These are phyloP conservation scores for Rubus parviflorus DNA, from an alignment of 306 rosid species.

Conservation along the genomic window DNA sequence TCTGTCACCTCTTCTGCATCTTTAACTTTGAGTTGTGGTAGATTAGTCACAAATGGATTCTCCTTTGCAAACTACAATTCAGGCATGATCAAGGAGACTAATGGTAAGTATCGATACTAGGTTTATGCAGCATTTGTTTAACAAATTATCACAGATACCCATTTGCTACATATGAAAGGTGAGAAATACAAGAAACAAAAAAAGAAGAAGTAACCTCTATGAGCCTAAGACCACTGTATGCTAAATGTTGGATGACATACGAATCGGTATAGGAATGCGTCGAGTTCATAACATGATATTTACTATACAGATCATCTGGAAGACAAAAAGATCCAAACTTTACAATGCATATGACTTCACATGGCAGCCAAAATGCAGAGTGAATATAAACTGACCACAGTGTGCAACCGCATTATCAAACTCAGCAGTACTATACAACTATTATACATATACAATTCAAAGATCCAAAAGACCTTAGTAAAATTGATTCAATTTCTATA, in stretches of 20 bases:
- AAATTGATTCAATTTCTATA: background rate
- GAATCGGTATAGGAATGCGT: background rate
- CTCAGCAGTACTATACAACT: background rate
- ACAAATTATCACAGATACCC: too few species aligned
- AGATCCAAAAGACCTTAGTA: background rate
- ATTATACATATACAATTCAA: background rate
- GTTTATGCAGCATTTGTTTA: background rate
- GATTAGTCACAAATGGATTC: slow-evolving; percentile 20
- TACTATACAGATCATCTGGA: background rate
- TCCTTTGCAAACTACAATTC: slow-evolving; percentile 33
- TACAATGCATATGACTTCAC: background rate
- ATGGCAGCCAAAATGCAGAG: background rate
- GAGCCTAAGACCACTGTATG: background rate
- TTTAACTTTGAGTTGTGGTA: slow-evolving; percentile 35
- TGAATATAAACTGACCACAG: background rate
- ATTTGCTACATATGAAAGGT: background rate
- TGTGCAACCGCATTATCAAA: background rate
- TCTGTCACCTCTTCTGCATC: slow-evolving; percentile 34
- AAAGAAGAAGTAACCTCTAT: background rate
- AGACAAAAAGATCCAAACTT: background rate
- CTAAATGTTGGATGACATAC: background rate
- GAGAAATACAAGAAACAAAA: background rate
- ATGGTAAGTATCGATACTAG: background rate
- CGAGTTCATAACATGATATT: background rate
- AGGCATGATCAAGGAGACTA: background rate